A percentile compares a stretch with the other conserved stretches of the same genome.
Evolutionary conservation across 192 early-diverging fungal species (phyloP).

Genomic region (Powellomyces hirtus): DNA sequence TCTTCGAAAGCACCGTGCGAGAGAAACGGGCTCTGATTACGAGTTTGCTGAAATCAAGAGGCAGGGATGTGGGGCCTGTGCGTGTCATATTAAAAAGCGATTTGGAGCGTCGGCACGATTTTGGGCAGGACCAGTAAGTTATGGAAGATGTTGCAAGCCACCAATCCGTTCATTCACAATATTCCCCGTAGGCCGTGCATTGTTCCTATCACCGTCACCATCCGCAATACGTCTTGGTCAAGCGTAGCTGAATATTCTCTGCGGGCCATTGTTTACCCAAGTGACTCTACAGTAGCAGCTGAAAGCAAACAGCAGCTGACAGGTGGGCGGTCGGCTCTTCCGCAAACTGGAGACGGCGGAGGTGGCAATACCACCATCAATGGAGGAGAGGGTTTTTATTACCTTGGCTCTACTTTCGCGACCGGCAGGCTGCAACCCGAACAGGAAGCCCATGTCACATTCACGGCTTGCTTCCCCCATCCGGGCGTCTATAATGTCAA

Average conservation of each 20-base stretch:
- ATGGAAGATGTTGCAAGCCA: not conserved
- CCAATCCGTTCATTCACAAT: not conserved
- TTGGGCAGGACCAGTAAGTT: conserved; percentile 37
- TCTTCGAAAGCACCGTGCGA: conserved; percentile 68
- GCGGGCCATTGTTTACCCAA: not conserved
- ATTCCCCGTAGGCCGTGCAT: conserved; percentile 47
- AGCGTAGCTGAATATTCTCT: conserved; percentile 23
- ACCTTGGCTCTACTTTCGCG: conserved; percentile 61
- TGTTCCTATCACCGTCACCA: conserved; percentile 51
- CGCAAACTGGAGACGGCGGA: not conserved
- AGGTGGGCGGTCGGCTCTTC: not conserved
- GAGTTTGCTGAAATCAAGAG: conserved; percentile 52
- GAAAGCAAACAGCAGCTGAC: not conserved
- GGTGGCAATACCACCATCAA: not conserved
- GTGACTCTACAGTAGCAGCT: not conserved
- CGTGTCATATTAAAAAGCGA: conserved; percentile 51
- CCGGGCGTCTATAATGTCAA: conserved; percentile 75
- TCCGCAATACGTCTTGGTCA: conserved; percentile 74
- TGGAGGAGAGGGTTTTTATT: conserved; percentile 46
- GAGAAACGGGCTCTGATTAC: conserved; percentile 64
- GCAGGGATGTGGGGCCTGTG: conserved; percentile 69
- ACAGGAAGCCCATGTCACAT: conserved; percentile 39
- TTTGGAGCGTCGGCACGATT: conserved; percentile 5
- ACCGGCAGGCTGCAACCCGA: conserved; percentile 57
- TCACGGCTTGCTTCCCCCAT: conserved; percentile 56